Conservation (phyloP, 202 grass and related monocot species). For the Elaeis oleifera region DNA sequence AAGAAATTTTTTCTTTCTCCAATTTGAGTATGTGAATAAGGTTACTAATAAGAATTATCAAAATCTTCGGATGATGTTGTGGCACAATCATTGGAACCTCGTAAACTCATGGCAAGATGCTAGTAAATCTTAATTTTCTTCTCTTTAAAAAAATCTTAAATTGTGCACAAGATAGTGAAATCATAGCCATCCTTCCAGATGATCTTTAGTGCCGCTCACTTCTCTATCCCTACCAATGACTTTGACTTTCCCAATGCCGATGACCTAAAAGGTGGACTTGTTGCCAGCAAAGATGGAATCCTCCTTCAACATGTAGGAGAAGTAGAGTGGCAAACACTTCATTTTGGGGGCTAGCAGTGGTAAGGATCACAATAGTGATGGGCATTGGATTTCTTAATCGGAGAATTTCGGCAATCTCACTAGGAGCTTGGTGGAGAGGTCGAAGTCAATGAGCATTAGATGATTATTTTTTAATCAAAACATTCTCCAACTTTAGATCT, state of each 20-base stretch:
- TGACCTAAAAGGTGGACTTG: background rate
- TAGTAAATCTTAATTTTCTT: too few species aligned
- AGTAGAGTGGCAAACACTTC: slow-evolving; percentile 23
- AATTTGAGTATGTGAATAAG: too few species aligned
- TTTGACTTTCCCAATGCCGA: slow-evolving; percentile 48
- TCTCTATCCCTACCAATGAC: slow-evolving; percentile 93
- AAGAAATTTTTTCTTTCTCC: too few species aligned
- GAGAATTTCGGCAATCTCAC: slow-evolving; percentile 14
- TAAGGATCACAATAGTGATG: background rate
- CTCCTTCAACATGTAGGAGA: slow-evolving; percentile 26
- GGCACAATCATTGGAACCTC: too few species aligned
- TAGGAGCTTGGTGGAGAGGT: slow-evolving; percentile 78
- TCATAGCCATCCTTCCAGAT: slow-evolving; percentile 72
- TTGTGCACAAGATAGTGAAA: slow-evolving; percentile 33
- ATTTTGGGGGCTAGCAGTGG: slow-evolving; percentile 1
- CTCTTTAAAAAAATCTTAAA: too few species aligned
- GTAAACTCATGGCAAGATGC: too few species aligned
- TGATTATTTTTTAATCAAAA: slow-evolving; percentile 74
- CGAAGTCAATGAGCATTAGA: slow-evolving; percentile 95
- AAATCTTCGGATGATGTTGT: too few species aligned
- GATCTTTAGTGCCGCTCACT: slow-evolving; percentile 93
- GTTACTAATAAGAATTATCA: too few species aligned
- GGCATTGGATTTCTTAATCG: background rate
- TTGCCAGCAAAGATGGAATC: background rate
- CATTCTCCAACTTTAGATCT: slow-evolving; percentile 93